Evolutionary conservation across 2,329 filamentous ascomycete species (phyloP).

Genomic region (Knufia fluminis): DNA sequence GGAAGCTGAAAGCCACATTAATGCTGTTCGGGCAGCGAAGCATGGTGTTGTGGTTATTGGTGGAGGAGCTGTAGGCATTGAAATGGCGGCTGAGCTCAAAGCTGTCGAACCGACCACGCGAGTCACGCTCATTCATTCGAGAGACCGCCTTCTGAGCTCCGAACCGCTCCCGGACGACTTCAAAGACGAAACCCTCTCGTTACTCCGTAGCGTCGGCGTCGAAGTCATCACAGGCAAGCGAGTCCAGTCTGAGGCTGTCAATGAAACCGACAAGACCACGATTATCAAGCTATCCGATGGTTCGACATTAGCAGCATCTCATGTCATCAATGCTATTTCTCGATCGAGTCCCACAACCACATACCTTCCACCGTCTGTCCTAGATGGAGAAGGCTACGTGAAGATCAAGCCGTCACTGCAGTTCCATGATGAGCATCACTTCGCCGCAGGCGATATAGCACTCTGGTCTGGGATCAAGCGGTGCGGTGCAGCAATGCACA

Average conservation of each 20-base stretch:
- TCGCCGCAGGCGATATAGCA: slow-evolving; percentile 60
- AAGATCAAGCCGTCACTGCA: slow-evolving; percentile 51
- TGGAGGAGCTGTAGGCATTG: slow-evolving; percentile 69
- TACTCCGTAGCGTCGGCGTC: slow-evolving; percentile 55
- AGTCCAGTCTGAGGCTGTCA: slow-evolving; percentile 31
- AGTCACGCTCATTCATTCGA: slow-evolving; percentile 68
- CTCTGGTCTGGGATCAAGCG: slow-evolving; percentile 72
- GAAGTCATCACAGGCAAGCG: slow-evolving; percentile 55
- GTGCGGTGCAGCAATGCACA: slow-evolving; percentile 65
- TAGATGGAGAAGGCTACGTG: slow-evolving; percentile 59
- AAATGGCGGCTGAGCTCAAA: slow-evolving; percentile 74
- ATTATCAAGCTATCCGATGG: slow-evolving; percentile 52
- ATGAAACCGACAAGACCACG: slow-evolving; percentile 27
- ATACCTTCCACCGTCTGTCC: slow-evolving; percentile 50
- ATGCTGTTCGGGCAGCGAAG: slow-evolving; percentile 42
- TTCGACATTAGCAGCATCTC: slow-evolving; percentile 49
- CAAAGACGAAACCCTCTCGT: slow-evolving; percentile 51
- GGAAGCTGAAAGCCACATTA: slow-evolving; percentile 54
- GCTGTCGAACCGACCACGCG: slow-evolving; percentile 52
- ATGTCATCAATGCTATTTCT: slow-evolving; percentile 62
- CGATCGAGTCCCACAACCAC: slow-evolving; percentile 52
- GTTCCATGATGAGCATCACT: slow-evolving; percentile 50
- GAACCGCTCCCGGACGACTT: slow-evolving; percentile 63
- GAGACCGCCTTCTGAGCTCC: slow-evolving; percentile 59
- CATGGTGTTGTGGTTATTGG: slow-evolving; percentile 64